Evolutionary conservation across 441 rosid species (phyloP), one percentile per base, ranked within the genome.

Genomic region (Erysimum cheiri): DNA sequence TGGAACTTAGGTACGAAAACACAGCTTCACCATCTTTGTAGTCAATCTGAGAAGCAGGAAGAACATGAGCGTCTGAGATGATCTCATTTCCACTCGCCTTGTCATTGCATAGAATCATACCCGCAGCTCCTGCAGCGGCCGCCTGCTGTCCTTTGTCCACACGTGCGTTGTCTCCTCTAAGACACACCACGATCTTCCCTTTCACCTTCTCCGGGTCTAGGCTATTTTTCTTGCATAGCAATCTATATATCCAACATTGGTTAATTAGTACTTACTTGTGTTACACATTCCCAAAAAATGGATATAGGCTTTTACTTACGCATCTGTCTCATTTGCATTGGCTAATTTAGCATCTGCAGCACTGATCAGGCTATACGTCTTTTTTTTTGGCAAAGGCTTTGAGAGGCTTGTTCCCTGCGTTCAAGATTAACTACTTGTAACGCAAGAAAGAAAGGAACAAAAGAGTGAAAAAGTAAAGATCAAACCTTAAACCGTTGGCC

Each of bases 111-210:
- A 91, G 54, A 44, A 91, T 75, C 94, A 91, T 87, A 55, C 94
- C 98, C 1, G 47, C 80, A 0, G 88, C 97, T 0, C 94, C 92
- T 0, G 86, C 90, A 2, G 22, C 29, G 0, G 68, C 57, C 17
- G 80, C 90, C 17, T 37, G 55, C 0, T 31, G 9, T 6, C 90
- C 91, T 49, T 84, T 87, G 0, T 78, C 81, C 4, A 73, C 60
- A 57, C 88, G 80, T 1, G 26, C 17, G 5, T 19, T 82, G 1
- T 12, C 63, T 6, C 87, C 93, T 5, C 85, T 63, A n/a, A 84
- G 63, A 70, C 94, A 91, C 4, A 82, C 70, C 33, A 91, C 8
- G n/a, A 91, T 85, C 80, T 87, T 91, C 43, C 95, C 93, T 5
- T 67, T 77, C 10, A 56, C 92, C 70, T 78, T 88, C 24, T n/a